Base-by-base conservation (phyloP, 169 alveolate genomes). In the Eimeria mitis region DNA sequence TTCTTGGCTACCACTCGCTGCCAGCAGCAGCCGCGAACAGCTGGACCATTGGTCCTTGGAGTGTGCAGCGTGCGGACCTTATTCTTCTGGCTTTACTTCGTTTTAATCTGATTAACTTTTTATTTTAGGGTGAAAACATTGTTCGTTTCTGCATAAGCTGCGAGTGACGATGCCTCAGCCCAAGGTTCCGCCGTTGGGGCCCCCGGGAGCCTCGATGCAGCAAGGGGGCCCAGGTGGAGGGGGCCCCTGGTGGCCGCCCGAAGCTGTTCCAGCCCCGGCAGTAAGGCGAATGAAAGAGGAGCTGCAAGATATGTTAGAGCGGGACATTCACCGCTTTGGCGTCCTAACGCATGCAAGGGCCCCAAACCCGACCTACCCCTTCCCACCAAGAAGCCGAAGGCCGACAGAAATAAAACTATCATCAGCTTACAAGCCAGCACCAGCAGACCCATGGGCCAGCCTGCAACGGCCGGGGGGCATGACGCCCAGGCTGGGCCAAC, bases 301-400 rank as follows among this genome's bases (percentile, higher is more conserved):
- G 68, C 65, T 78, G 68, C 70, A 5, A 78, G 44, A 44, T 23
- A 25, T 52, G 14, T 11, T 44, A 78, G 13, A 47, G 70, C 0
- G 21, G n/a, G 90, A 83, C 56, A 9, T 54, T 37, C 56, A 59
- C 23, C 61, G 90, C 9, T 83, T 83, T 59, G 75, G 90, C 34
- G 90, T 83, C 40, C 54, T 54, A 37, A 83, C 90, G 54, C 90
- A 83, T 37, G 37, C 73, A 54, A 83, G 73, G 90, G 75, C 71
- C 49, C 73, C 68, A 34, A 19, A 59, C 31, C 54, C 49, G 6
- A 34, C 68, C 54, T 56, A 16, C 16, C 59, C 70, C 40, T 83
- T 54, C 44, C 59, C 76, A n/a, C 90, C 59, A 0, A 56, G 75
- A 40, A 16, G 54, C 75, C 5, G 54, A 52, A 56, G 49, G 37